Evolutionary conservation across 2,329 filamentous ascomycete species (phyloP), one percentile per base, ranked within the genome.

Genomic region (Penicillium thymicola): DNA sequence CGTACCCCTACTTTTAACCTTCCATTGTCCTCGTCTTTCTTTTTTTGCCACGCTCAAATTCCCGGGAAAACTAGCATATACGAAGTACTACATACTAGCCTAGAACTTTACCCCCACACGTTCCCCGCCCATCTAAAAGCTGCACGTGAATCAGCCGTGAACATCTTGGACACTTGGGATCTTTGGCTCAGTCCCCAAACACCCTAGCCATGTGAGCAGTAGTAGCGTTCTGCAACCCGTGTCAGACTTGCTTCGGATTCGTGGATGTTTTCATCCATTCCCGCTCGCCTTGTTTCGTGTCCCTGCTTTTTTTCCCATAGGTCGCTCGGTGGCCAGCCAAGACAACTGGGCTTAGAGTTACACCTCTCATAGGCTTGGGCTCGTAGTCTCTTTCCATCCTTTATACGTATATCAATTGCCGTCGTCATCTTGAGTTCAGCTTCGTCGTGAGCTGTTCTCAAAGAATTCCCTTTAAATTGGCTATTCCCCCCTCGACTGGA

Each of bases 201-300:
- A 25, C 27, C 30, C 34, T 38, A 48, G 7, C n/a, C 51, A 48
- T 54, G 51, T 54, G 43, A 54, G 34, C 41, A 36, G 16, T 18
- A 51, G 28, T 28, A 23, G 16, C 18, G 11, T 10, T 13, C 9
- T 52, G 34, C 41, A 36, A 5, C 16, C 40, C 54, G 54, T 52
- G 27, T 41, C 28, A 7, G 21, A 8, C 34, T 46, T 34, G 11
- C 30, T 38, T 42, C 34, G 61, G 61, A 66, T 66, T 67, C 62
- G 67, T 68, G 65, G 65, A 65, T 55, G 47, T 57, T 36, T 47
- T 58, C 37, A 38, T 46, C 47, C 54, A 48, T 56, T 21, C 54
- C 27, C 48, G 21, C 49, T 62, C 55, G 58, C 54, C 58, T 61
- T 58, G 43, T 57, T 58, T 60, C 16, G 16, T 9, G 16, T 27